A percentile compares a stretch with the other conserved stretches of the same genome.
These are phyloP conservation scores for Podaxis sp. DNA, from an alignment of 768 basidiomycete genomes.

Conservation along the genomic window DNA sequence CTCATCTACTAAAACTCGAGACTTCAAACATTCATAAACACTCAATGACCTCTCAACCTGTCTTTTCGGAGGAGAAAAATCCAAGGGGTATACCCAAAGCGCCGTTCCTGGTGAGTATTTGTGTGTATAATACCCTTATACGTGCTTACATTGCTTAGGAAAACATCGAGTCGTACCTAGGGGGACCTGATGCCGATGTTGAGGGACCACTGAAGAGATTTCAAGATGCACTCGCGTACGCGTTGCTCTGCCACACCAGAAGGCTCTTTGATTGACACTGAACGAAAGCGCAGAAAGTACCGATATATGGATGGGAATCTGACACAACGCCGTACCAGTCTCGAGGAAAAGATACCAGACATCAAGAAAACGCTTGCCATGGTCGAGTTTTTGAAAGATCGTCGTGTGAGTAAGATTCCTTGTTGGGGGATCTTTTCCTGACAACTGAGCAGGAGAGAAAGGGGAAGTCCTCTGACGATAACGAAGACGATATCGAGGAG, in stretches of 20 bases:
- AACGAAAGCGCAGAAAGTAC: constrained; percentile 79
- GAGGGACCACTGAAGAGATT: constrained; percentile 76
- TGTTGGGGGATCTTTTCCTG: background rate
- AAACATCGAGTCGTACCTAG: constrained; percentile 84
- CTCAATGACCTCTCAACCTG: constrained; percentile 23
- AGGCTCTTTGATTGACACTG: constrained; percentile 19
- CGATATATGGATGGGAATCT: constrained; percentile 94
- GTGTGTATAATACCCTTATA: background rate
- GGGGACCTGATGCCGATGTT: constrained; percentile 70
- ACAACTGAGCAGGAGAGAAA: constrained; percentile 52
- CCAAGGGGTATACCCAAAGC: constrained; percentile 93
- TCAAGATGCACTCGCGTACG: constrained; percentile 93
- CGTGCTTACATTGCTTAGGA: constrained; percentile 40
- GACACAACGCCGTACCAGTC: constrained; percentile 66
- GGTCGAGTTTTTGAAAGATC: constrained; percentile 75
- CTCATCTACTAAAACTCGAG: background rate
- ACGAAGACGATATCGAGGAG: constrained; percentile 39
- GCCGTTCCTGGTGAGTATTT: constrained; percentile 75
- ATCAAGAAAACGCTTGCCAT: constrained; percentile 89
- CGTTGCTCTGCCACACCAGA: constrained; percentile 15
- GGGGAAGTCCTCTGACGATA: constrained; percentile 26
- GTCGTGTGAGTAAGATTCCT: constrained; percentile 48
- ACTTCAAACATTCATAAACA: background rate
- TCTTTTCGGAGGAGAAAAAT: constrained; percentile 55
- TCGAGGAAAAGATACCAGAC: constrained; percentile 96